These are phyloP conservation scores for Friedmanniomyces endolithicus DNA, from an alignment of 495 filamentous ascomycete species.

Conservation along the genomic window DNA sequence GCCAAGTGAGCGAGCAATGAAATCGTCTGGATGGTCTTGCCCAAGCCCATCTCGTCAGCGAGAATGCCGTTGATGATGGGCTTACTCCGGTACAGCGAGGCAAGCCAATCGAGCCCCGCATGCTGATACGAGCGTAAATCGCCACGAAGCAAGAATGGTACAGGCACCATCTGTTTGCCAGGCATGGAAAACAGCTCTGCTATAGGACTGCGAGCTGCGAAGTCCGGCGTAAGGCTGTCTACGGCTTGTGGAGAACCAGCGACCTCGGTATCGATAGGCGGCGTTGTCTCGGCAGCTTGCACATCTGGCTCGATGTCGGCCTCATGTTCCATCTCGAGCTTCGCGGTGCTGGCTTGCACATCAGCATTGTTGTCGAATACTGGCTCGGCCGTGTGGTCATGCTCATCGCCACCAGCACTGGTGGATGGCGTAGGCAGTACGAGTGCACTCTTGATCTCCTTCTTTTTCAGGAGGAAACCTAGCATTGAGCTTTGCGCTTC, in stretches of 20 bases:
- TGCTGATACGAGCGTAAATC: slow-evolving; percentile 95
- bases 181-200: neutral
- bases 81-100: slow-evolving; percentile 68
- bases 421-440: slow-evolving; percentile 17
- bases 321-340: neutral
- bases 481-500: neutral
- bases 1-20: slow-evolving; percentile 87
- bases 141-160: slow-evolving; percentile 82
- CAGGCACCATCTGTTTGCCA: slow-evolving; percentile 46
- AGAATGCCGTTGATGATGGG: slow-evolving; percentile 83
- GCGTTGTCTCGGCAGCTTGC: neutral
- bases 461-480: slow-evolving; percentile 1
- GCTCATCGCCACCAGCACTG: slow-evolving; percentile 17
- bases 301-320: neutral
- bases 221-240: neutral
- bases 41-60: slow-evolving; percentile 99
- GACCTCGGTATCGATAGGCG: neutral
- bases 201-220: neutral
- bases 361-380: neutral
- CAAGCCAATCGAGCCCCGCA: slow-evolving; percentile 91
- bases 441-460: slow-evolving; percentile 18
- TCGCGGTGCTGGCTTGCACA: neutral
- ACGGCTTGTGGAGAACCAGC: neutral
- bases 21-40: slow-evolving; percentile 98
- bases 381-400: slow-evolving; percentile 3